Evolutionary conservation across 164 flowering plant species (phyloP).

Genomic region (Kingdonia uniflora): DNA sequence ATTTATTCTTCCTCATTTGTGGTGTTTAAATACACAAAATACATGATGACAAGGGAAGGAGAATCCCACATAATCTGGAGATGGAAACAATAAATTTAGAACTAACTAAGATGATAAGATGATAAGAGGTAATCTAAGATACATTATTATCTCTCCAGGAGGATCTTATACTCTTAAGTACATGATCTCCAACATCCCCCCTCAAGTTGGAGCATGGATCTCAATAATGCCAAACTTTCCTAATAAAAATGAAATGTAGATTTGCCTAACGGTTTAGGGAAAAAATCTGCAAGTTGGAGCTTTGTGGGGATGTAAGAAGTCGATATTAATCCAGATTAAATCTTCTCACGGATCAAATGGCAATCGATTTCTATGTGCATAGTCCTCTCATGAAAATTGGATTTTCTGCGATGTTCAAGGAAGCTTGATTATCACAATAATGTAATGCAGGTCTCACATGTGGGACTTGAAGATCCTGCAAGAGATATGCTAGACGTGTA

Average conservation of each 20-base stretch:
- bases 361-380: conserved; percentile 1
- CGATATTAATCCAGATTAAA: not conserved
- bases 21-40: too few relatives aligned
- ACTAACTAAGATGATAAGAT: too few relatives aligned
- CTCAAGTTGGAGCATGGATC: not conserved
- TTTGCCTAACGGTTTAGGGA: not conserved
- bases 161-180: too few relatives aligned
- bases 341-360: conserved; percentile 2
- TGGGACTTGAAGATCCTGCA: not conserved
- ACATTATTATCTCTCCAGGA: too few relatives aligned
- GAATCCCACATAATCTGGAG: too few relatives aligned
- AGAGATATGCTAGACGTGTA: not conserved
- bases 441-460: not conserved
- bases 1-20: too few relatives aligned
- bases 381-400: not conserved
- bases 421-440: conserved; percentile 6
- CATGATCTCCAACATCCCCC: not conserved
- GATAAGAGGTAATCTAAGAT: too few relatives aligned
- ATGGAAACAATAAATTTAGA: too few relatives aligned
- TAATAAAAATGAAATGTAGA: not conserved
- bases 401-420: not conserved
- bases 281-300: not conserved
- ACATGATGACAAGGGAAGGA: too few relatives aligned
- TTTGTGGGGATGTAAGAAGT: not conserved
- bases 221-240: not conserved